Evolutionary conservation across 805 yeast species (phyloP).

Genomic region (Myxozyma kluyveri): DNA sequence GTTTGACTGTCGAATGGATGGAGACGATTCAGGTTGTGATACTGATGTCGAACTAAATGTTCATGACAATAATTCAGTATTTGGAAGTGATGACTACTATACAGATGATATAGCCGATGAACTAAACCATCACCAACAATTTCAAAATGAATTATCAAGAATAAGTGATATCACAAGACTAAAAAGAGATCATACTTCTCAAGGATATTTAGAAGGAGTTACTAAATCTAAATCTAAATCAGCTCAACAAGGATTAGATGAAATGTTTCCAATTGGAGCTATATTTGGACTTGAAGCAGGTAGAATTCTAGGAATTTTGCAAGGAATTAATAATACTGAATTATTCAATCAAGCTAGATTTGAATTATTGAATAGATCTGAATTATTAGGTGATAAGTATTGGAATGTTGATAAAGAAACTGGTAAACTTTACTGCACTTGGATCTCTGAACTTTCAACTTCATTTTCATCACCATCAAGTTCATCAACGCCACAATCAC

Average conservation of each 20-base stretch:
- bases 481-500: too few species aligned
- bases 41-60: too few species aligned
- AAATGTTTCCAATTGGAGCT: conserved; percentile 75
- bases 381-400: conserved; percentile 8
- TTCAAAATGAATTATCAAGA: too few species aligned
- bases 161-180: too few species aligned
- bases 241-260: conserved; percentile 78
- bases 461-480: too few species aligned
- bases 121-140: too few species aligned
- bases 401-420: conserved; percentile 16
- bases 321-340: conserved; percentile 37
- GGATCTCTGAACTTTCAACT: conserved; percentile 4
- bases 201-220: conserved; percentile 83
- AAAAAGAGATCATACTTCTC: conserved; percentile 61
- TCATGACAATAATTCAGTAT: too few species aligned
- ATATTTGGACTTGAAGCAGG: conserved; percentile 67
- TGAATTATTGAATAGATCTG: conserved; percentile 13
- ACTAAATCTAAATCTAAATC: conserved; percentile 63
- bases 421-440: conserved; percentile 14
- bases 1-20: too few species aligned
- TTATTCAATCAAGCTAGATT: conserved; percentile 4
- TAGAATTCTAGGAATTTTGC: conserved; percentile 54
- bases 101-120: too few species aligned
- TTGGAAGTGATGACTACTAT: too few species aligned
- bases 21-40: too few species aligned